Base-by-base conservation (phyloP, 352 stramenopile species). In the Phytopythium delawarense region DNA sequence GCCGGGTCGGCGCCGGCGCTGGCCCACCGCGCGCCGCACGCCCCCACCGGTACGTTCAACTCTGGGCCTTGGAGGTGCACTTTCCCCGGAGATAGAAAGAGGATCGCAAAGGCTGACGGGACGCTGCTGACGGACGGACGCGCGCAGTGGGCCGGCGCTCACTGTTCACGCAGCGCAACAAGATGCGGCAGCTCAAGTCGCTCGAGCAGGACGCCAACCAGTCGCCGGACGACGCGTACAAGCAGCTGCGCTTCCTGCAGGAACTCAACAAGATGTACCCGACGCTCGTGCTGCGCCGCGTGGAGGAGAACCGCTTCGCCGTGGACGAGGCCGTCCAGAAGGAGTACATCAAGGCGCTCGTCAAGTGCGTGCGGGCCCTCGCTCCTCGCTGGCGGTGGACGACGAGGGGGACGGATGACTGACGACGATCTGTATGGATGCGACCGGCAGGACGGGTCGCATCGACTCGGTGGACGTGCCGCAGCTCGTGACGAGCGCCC, bases 321-420 rank as follows among this genome's bases (percentile, higher is more conserved):
- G 48, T 92, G 55, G 84, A 94, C 62, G 85, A 96, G 42, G 73
- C 81, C 42, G 69, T 88, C 18, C 82, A 94, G 70, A 91, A 92
- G 63, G 87, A 96, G 66, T 96, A 96, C 68, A 84, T 96, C 81
- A 96, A 95, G 67, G 87, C 87, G 15, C 79, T 96, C 25, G 87
- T 96, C 64, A 92, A 92, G 83, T 86, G 64, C 44, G 76, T 32
- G 5, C 6, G 8, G 18, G 16, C 21, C 4, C 30, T 45, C 20
- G 23, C 28, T 32, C 28, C 28, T 32, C 28, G 28, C 28, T 32
- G 28, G 28, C 28, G 28, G 28, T 7, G 28, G 28, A 32, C 3
- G 28, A 32, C 3, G 28, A 32, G 28, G 28, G 2, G 28, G 28
- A 32, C 3, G 28, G 16, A 13, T 25, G 48, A 42, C 58, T 63